Evolutionary conservation across 148 eudicot genomes (phyloP), one percentile per base, ranked within the genome.

Genomic region (Fagopyrum tataricum): DNA sequence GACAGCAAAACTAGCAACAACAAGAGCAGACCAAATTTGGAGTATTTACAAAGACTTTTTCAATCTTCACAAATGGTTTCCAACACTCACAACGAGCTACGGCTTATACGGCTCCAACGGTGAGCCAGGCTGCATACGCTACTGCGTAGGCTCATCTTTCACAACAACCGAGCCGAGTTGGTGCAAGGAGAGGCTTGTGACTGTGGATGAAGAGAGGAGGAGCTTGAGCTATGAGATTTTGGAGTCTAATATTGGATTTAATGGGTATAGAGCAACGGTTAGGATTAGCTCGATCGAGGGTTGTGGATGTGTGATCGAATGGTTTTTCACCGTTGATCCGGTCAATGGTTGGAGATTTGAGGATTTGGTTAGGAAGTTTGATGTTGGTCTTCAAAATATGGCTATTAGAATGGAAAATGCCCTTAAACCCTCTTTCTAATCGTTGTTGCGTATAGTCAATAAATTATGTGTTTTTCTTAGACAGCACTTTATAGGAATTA

Each of bases 81-180:
- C 91, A 1, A 74, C 74, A 18, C 85, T 91, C 14, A 46, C 91
- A 8, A 82, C 83, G 31, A 85, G 81, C 46, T 80, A 89, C 53
- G 97, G 97, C 12, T 43, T 93, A 81, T 82, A 91, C 11, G 98
- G 97, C 14, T 73, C 74, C 67, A 91, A 93, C 43, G 91, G 98
- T 44, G 82, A 84, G 78, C 80, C 84, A 6, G 92, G 96, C 7
- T 89, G 94, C 78, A 81, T 88, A 59, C 84, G 98, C 6, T 85
- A 80, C 76, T 87, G 91, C 64, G 74, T 81, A 17, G 97, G 97
- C 44, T 84, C 73, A 14, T 64, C 83, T 2, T 70, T 91, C 76
- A n/a, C n/a, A n/a, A n/a, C n/a, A n/a, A n/a, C n/a, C 0, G 41
- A 21, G 37, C 37, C 67, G 41, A 26, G n/a, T n/a, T 93, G 96